phyloP scores from a whole-genome alignment of 2,329 filamentous ascomycete species.

The Albifimbria verrucaria region DNA sequence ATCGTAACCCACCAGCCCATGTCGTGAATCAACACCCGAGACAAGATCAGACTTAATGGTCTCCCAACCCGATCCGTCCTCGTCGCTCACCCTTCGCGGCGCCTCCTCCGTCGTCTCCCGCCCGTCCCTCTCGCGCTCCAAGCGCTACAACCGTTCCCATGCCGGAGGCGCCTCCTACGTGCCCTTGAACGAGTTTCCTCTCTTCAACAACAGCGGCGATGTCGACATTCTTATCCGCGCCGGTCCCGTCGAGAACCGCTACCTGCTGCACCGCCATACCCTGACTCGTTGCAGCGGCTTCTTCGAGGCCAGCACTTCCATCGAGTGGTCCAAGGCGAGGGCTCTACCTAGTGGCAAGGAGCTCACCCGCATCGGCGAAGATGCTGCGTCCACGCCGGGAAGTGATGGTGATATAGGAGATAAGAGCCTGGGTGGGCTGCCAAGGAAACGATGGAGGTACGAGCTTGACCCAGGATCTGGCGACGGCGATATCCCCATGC shows the following conservation, averaged over 20 bases:
- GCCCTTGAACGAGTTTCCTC: slow-evolving; percentile 85
- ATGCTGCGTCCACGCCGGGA: slow-evolving; percentile 20
- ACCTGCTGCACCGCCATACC: slow-evolving; percentile 83
- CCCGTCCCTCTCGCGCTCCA: slow-evolving; percentile 54
- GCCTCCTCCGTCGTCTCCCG: slow-evolving; percentile 58
- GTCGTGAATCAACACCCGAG: neutral
- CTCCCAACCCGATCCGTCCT: slow-evolving; percentile 55
- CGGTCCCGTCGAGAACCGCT: slow-evolving; percentile 65
- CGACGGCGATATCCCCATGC: slow-evolving; percentile 77
- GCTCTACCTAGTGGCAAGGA: slow-evolving; percentile 35
- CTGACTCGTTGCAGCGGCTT: slow-evolving; percentile 88
- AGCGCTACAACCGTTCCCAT: slow-evolving; percentile 79
- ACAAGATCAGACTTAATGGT: slow-evolving; percentile 46
- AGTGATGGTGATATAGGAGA: slow-evolving; percentile 17
- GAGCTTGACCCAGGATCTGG: slow-evolving; percentile 76
- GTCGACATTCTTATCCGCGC: slow-evolving; percentile 81
- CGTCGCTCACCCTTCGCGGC: slow-evolving; percentile 56
- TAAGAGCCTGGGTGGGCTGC: slow-evolving; percentile 12
- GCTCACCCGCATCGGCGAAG: slow-evolving; percentile 52
- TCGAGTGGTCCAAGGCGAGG: slow-evolving; percentile 59
- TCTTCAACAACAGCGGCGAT: slow-evolving; percentile 87
- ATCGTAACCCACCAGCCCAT: neutral
- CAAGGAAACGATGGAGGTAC: slow-evolving; percentile 71
- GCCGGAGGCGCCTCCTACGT: slow-evolving; percentile 66
- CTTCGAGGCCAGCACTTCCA: slow-evolving; percentile 82